These are phyloP conservation scores for Cryomyces minteri DNA, from an alignment of 495 filamentous ascomycete genomes.

Conservation along the genomic window DNA sequence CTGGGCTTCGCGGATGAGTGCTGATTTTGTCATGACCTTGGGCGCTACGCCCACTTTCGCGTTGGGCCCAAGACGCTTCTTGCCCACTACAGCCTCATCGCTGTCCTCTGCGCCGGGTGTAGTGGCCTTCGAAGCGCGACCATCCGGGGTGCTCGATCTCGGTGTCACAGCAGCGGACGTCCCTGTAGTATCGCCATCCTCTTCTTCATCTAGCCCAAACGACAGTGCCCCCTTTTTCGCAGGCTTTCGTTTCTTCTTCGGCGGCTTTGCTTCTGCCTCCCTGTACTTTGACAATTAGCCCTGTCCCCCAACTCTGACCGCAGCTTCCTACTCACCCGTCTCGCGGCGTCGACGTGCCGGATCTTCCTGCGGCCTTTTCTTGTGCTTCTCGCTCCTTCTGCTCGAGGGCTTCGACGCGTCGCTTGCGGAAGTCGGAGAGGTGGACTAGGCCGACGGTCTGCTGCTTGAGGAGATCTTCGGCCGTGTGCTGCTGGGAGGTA, in stretches of 20 bases:
- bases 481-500: constrained; percentile 58
- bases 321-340: constrained; percentile 23
- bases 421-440: constrained; percentile 89
- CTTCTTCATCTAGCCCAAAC: constrained; percentile 43
- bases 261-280: constrained; percentile 25
- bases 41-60: constrained; percentile 47
- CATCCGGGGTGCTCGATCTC: constrained; percentile 10
- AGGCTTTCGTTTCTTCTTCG: constrained; percentile 51
- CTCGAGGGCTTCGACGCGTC: constrained; percentile 84
- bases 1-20: constrained; percentile 61
- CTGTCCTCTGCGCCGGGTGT: constrained; percentile 21
- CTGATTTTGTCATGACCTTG: constrained; percentile 70
- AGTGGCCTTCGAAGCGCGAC: constrained; percentile 8
- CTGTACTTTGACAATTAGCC: constrained; percentile 32
- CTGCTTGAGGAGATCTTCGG: constrained; percentile 78
- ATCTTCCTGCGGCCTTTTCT: constrained; percentile 32
- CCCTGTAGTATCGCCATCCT: constrained; percentile 15
- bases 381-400: constrained; percentile 73
- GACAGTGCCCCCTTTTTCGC: constrained; percentile 48
- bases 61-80: constrained; percentile 43
- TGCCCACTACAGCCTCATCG: constrained; percentile 20
- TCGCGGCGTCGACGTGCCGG: constrained; percentile 32
- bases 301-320: not conserved
- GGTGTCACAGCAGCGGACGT: constrained; percentile 5
- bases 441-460: constrained; percentile 87